Percentiles rank a stretch among this genome's conserved stretches.
Conservation (phyloP, 2,329 filamentous ascomycete genomes). For the Septoria linicola region DNA sequence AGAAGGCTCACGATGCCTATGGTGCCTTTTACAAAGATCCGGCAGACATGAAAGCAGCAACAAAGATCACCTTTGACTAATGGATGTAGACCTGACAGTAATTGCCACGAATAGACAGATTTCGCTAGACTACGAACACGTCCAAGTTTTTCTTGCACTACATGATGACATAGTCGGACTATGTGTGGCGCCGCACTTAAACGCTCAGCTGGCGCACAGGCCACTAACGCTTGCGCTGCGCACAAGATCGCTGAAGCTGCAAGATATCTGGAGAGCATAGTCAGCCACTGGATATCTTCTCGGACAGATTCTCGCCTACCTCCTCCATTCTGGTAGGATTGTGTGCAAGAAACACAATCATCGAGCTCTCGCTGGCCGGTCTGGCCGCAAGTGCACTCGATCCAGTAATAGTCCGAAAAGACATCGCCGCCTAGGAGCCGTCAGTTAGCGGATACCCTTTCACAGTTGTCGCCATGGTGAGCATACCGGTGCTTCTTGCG, state of each 20-base stretch:
- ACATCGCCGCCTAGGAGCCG: background rate
- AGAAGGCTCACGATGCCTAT: slow-evolving; percentile 94
- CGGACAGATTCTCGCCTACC: background rate
- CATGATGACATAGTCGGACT: background rate
- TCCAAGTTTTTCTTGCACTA: background rate
- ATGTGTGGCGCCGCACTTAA: background rate
- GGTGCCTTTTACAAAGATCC: slow-evolving; percentile 94
- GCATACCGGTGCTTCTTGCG: background rate
- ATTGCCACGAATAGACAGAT: background rate
- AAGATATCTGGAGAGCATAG: background rate
- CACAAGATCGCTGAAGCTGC: background rate
- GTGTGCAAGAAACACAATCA: background rate
- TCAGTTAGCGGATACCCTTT: background rate
- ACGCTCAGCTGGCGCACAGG: no score
- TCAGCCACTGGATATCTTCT: background rate
- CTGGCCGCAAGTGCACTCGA: slow-evolving; percentile 1
- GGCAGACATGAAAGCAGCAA: slow-evolving; percentile 76
- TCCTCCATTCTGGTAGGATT: background rate
- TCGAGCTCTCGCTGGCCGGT: background rate
- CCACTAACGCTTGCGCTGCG: background rate
- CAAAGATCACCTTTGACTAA: slow-evolving; percentile 85
- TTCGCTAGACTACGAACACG: no score
- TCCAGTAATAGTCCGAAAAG: background rate
- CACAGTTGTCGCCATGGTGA: background rate
- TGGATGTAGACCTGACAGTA: background rate